Evolutionary conservation across 345 rosid genomes (phyloP).

Genomic region (Trapa incisa): DNA sequence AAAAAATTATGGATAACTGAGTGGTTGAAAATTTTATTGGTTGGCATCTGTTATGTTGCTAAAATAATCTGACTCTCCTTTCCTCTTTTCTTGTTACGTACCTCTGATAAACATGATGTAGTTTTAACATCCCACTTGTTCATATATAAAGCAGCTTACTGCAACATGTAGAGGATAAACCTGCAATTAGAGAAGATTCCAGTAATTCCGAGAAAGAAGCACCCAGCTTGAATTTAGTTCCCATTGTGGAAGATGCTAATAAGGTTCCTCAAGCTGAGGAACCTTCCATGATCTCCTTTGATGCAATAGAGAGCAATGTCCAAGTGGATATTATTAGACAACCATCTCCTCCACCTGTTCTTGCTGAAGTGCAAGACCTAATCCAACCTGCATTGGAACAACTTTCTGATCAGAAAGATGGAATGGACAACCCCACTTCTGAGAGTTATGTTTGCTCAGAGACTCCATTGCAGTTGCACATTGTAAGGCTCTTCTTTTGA

Average conservation of each 20-base stretch:
- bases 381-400: slow-evolving; percentile 36
- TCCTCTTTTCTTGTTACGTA: not conserved
- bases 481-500: slow-evolving; percentile 40
- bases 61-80: not conserved
- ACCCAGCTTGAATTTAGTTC: slow-evolving; percentile 25
- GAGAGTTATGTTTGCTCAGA: slow-evolving; percentile 42
- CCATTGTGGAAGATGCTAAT: slow-evolving; percentile 16
- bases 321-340: slow-evolving; percentile 47
- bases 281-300: slow-evolving; percentile 77
- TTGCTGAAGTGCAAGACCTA: slow-evolving; percentile 87
- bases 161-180: slow-evolving; percentile 24
- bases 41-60: no score
- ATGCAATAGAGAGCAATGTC: slow-evolving; percentile 40
- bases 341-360: slow-evolving; percentile 92
- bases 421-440: slow-evolving; percentile 37
- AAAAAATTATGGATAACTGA: not conserved
- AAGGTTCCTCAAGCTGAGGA: slow-evolving; percentile 38
- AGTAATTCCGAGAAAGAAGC: slow-evolving; percentile 30
- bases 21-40: not conserved
- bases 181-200: slow-evolving; percentile 22
- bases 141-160: slow-evolving; percentile 34
- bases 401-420: slow-evolving; percentile 30
- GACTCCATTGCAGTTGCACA: slow-evolving; percentile 78
- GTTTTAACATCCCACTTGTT: slow-evolving; percentile 2
- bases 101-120: not conserved